Evolutionary conservation across 805 yeast genomes (phyloP), one percentile per base, ranked within the genome.

Genomic region (Kregervanrija delftensis): DNA sequence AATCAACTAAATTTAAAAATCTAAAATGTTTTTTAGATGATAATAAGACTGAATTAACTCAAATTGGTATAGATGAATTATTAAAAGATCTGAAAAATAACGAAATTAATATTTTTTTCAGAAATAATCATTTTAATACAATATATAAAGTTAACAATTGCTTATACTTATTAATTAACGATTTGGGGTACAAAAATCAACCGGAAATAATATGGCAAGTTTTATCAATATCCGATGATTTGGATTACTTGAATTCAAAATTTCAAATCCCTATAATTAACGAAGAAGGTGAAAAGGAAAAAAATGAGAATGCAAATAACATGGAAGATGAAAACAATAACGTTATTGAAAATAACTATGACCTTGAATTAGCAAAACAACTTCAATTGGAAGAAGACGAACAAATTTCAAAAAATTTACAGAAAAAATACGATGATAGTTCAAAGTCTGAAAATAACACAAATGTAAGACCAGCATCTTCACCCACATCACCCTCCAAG

Each of bases 71-170:
- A 11, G 45, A 58, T 1, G 65, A 66, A 2, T 37, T 42, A 59
- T 86, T 49, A 66, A 67, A 47, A 11, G 17, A 3, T 39, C 50
- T 37, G 42, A 36, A 62, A 1, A 71, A 73, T 12, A 80, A 80
- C 36, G 73, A 81, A 6, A 71, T 81, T 44, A 76, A 81, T 1
- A 79, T 91, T 0, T 75, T 91, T 49, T 93, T 90, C 67, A 73
- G 97, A 57, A 91, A 93, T 63, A 90, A 93, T 61, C 96, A 89
- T 61, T 91, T 86, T 63, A 76, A 76, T 50, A 87, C 96, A 0
- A 59, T 90, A 10, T 74, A 70, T 53, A 81, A 81, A 56, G 60
- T 61, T 16, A 62, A 60, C 13, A 65, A 63, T 35, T 69, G 69
- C 30, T 66, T 91, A 31, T 88, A 76, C 57, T 63, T 77, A 5